These are phyloP conservation scores for Platanthera guangdongensis DNA, from an alignment of 106 monocot species.

Conservation along the genomic window DNA sequence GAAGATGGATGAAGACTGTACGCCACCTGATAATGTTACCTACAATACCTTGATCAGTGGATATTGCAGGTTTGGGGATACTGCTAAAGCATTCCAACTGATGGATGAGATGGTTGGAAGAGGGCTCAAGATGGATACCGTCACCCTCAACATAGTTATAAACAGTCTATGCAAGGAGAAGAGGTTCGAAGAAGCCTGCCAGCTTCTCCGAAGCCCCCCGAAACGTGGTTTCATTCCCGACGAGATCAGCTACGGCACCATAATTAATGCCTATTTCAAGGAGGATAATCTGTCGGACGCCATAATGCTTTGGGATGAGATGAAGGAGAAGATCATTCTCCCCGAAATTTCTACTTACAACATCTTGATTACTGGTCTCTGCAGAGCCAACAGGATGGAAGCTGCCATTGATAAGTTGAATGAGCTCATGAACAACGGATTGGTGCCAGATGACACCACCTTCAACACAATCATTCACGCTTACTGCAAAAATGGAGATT, in stretches of 20 bases:
- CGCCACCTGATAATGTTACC: constrained; percentile 54
- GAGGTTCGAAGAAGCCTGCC: constrained; percentile 49
- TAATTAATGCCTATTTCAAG: constrained; percentile 66
- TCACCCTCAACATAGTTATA: constrained; percentile 73
- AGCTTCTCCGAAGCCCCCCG: constrained; percentile 52
- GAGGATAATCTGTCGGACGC: constrained; percentile 47
- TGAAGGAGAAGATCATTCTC: constrained; percentile 51
- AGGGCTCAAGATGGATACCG: constrained; percentile 80
- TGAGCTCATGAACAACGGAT: constrained; percentile 56
- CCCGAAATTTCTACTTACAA: constrained; percentile 70
- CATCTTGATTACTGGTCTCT: constrained; percentile 70
- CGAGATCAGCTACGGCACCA: constrained; percentile 75
- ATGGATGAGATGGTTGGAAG: constrained; percentile 61
- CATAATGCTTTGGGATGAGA: constrained; percentile 67
- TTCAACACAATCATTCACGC: constrained; percentile 79
- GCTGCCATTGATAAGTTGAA: constrained; percentile 58
- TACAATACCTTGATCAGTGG: constrained; percentile 86
- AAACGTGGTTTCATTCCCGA: constrained; percentile 74
- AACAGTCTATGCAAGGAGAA: constrained; percentile 65
- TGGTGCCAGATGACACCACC: constrained; percentile 83
- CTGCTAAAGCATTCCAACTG: constrained; percentile 26
- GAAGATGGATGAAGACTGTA: constrained; percentile 71
- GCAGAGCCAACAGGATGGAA: constrained; percentile 31
- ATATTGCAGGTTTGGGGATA: constrained; percentile 42
- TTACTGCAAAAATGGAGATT: constrained; percentile 73